Conservation (phyloP, 345 rosid species). For the Linum lewisii region DNA sequence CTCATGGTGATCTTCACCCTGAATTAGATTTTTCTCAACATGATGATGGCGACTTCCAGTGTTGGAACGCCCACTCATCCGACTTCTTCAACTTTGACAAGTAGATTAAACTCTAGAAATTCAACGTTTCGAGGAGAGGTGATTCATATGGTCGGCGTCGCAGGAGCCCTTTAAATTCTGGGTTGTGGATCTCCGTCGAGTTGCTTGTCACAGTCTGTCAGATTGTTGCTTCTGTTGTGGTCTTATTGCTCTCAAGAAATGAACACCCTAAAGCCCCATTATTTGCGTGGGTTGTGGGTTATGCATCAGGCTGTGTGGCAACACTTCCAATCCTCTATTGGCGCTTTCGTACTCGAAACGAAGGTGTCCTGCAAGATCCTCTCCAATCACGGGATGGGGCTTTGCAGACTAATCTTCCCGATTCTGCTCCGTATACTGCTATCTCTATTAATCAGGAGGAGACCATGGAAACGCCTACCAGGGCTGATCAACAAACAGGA, state of each 20-base stretch:
- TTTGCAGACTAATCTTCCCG: conserved; percentile 33
- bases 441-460: conserved; percentile 57
- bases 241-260: conserved; percentile 48
- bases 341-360: conserved; percentile 49
- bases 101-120: conserved; percentile 29
- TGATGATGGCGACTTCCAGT: conserved; percentile 28
- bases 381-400: conserved; percentile 30
- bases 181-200: conserved; percentile 77
- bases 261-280: conserved; percentile 77
- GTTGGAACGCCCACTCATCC: conserved; percentile 17
- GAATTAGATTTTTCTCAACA: no score
- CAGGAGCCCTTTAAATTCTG: conserved; percentile 76
- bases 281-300: conserved; percentile 74
- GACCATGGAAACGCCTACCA: conserved; percentile 19
- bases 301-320: conserved; percentile 73
- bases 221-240: conserved; percentile 69
- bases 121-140: conserved; percentile 39
- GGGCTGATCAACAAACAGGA: conserved; percentile 28
- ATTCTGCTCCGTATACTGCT: conserved; percentile 47
- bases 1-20: conserved; percentile 27
- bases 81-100: conserved; percentile 26
- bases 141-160: conserved; percentile 40
- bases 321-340: conserved; percentile 76
- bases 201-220: conserved; percentile 56
- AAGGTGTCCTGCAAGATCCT: conserved; percentile 32